Percentiles rank a stretch among this genome's conserved stretches.
Evolutionary conservation across 179 eudicot genomes (phyloP).

Genomic region (Amaranthus tricolor): DNA sequence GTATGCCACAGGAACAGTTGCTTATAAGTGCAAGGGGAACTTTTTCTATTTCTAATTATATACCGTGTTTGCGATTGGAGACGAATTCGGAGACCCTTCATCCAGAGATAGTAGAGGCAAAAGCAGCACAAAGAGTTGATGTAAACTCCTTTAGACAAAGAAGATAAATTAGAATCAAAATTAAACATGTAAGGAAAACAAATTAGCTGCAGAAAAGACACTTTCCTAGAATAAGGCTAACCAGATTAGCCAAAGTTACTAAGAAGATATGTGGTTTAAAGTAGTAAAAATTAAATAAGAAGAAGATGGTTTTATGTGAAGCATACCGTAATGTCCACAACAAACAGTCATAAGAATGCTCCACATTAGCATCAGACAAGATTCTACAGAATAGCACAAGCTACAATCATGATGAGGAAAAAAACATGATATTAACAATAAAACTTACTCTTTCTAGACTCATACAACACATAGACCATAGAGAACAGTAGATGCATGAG

Average conservation of each 20-base stretch:
- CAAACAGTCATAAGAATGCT: conserved; percentile 77
- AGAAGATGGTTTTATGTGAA: conserved; percentile 6
- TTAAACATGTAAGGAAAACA: not conserved
- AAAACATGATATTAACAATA: conserved; percentile 10
- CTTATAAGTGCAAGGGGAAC: not conserved
- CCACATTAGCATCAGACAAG: conserved; percentile 63
- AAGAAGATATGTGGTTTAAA: not conserved
- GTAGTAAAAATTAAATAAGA: not conserved
- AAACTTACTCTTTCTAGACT: not conserved
- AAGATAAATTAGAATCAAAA: conserved; percentile 9
- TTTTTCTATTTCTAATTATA: not conserved
- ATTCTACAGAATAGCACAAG: conserved; percentile 41
- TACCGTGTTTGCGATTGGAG: conserved; percentile 57
- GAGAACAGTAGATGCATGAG: no score
- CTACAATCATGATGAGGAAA: conserved; percentile 4
- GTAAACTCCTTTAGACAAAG: conserved; percentile 67
- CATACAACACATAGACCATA: no score
- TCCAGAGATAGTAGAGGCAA: conserved; percentile 33
- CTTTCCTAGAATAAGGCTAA: not conserved
- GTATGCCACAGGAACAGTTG: not conserved
- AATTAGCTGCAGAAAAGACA: not conserved
- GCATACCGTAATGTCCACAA: conserved; percentile 87
- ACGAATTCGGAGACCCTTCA: conserved; percentile 35
- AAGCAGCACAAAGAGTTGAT: conserved; percentile 55
- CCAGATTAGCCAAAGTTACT: not conserved